Base-by-base conservation (phyloP, 176 grass and related monocot genomes). In the Metroxylon sagu region DNA sequence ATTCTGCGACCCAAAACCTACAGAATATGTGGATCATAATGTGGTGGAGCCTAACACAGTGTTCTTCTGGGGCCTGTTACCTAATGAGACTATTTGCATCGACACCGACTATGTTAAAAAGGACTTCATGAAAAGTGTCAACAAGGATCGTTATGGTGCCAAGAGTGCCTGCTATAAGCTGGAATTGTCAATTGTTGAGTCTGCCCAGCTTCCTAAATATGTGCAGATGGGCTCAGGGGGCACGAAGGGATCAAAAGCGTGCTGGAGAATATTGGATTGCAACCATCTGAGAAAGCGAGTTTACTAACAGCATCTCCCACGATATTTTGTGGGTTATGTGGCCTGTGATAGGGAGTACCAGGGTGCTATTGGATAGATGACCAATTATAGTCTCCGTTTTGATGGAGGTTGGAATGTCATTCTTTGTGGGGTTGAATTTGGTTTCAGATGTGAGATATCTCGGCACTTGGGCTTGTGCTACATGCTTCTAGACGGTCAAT, bases 1-100 rank as follows among this genome's bases (percentile, higher is more conserved):
- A 69, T 70, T 65, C 21, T 89, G 82, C 54, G 82, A 89, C 29
- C 82, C 82, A 28, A 66, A 89, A 57, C 71, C 86, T 16, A 69
- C 63, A 6, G 86, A 82, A 25, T 61, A 76, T 76, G 75, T 79
- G 21, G 86, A 82, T 66, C 75, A 85, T 56, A 71, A 43, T 26
- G 59, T 82, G 0, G 19, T 29, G 17, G 71, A 70, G 4, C 86
- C 82, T 50, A 82, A 89, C 68, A 71, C 56, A 49, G 71, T 85
- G 59, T 89, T 85, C 68, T 79, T 79, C 64, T 89, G 86, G 86
- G 86, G 86, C 53, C 66, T 89, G 51, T 53, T 71, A 16, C 62
- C 57, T 59, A 65, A 62, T 27, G 48, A 54, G 35, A 54, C 26
- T 30, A 70, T 61, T 43, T 56, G 60, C 50, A 76, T 89, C 19